Base-by-base conservation (phyloP, 2,329 filamentous ascomycete species). In the Lojkania enalia region DNA sequence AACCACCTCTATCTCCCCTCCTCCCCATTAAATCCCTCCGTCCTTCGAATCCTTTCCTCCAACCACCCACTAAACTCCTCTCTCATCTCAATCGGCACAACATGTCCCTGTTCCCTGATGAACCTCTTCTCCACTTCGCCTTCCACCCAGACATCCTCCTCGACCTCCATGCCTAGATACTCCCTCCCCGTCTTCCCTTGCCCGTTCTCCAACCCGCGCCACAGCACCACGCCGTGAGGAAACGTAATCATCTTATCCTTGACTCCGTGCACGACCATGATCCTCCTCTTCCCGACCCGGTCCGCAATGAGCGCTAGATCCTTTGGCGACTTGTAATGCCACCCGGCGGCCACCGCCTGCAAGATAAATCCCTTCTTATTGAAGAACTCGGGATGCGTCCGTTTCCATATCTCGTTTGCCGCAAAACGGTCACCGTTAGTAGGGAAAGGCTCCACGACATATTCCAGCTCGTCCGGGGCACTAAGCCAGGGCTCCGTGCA, bases 341-440 rank as follows among this genome's bases (percentile, higher is more conserved):
- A 88, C 0, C 83, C 87, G 0, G 86, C 88, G 1, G 90, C 90
- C 39, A 89, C 75, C 2, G 88, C 79, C 73, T 96, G 90, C 55
- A 88, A 75, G 21, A 94, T 63, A 66, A 94, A 90, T 1, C 87
- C 88, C 21, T 74, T 75, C 35, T 75, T 77, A 3, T 80, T 81
- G 65, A 90, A 92, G 4, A 74, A 74, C 1, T 75, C 72, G 1
- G 77, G 71, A 46, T 87, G 77, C 13, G 76, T 71, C 14, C 86
- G 78, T 74, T 95, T 95, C 60, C 74, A 76, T 51, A 95, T 69
- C 69, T 95, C 89, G 54, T 86, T 83, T 0, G 90, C 90, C 19
- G 87, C 85, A 61, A 90, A 92, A 4, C 90, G 85, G 72, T 94
- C 87, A 46, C 84, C 90, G 63, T 92, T 94, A 40, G 77, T 88